Evolutionary conservation across 2,329 filamentous ascomycete genomes (phyloP).

Genomic region (Botrytis cinerea): DNA sequence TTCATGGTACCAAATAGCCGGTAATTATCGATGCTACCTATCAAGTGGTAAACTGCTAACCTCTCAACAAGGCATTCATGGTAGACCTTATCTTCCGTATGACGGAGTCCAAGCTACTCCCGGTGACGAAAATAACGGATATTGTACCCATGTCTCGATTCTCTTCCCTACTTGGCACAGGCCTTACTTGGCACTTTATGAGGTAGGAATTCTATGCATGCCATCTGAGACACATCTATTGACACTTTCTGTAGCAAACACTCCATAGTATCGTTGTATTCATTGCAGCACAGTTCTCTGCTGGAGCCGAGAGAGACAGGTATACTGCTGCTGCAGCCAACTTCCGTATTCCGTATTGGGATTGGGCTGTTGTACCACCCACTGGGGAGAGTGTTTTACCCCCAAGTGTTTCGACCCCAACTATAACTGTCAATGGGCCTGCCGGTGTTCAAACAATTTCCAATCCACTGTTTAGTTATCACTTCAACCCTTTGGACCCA

Average conservation of each 20-base stretch:
- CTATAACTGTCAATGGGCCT: conserved; percentile 56
- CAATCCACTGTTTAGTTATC: conserved; percentile 57
- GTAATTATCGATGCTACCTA: conserved; percentile 23
- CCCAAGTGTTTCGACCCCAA: conserved; percentile 48
- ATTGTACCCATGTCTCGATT: conserved; percentile 38
- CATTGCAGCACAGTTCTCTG: conserved; percentile 46
- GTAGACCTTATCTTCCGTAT: conserved; percentile 35
- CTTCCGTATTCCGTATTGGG: conserved; percentile 52
- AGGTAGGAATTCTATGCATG: conserved; percentile 46
- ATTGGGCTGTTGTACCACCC: conserved; percentile 51
- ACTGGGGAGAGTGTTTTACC: conserved; percentile 52
- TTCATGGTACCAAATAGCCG: conserved; percentile 39
- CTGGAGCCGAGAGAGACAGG: conserved; percentile 37
- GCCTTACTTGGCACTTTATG: conserved; percentile 55
- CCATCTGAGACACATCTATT: background rate
- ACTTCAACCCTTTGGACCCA: conserved; percentile 47
- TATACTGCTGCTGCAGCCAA: conserved; percentile 49
- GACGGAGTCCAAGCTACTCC: conserved; percentile 31
- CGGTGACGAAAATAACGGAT: conserved; percentile 33
- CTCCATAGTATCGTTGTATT: conserved; percentile 50
- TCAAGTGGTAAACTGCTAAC: background rate
- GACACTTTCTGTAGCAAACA: conserved; percentile 49
- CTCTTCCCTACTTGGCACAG: conserved; percentile 54
- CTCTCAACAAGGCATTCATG: conserved; percentile 35
- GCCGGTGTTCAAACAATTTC: conserved; percentile 45